These are phyloP conservation scores for Sodiomyces alkalinus DNA, from an alignment of 2,329 filamentous ascomycete genomes.

Conservation along the genomic window DNA sequence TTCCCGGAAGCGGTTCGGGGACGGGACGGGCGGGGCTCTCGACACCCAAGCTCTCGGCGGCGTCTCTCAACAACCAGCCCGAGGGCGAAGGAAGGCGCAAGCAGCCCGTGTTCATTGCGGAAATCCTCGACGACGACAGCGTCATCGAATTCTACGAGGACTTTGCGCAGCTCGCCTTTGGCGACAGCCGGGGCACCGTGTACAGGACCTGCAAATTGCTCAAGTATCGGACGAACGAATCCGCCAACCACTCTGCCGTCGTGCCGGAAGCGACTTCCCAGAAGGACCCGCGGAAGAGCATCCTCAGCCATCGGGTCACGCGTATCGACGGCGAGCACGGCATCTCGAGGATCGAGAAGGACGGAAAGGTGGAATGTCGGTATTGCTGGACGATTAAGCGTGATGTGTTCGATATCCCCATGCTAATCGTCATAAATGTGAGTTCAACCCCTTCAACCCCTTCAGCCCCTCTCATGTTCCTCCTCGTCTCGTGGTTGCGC, in stretches of 20 bases:
- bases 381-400: constrained; percentile 96
- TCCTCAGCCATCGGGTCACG: constrained; percentile 43
- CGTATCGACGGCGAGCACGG: constrained; percentile 59
- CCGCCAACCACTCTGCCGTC: constrained; percentile 19
- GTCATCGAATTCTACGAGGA: constrained; percentile 94
- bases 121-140: constrained; percentile 84
- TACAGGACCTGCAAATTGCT: constrained; percentile 73
- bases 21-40: constrained; percentile 26
- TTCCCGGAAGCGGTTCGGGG: constrained; percentile 25
- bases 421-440: constrained; percentile 97
- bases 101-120: constrained; percentile 78
- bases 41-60: constrained; percentile 34
- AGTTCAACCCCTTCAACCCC: constrained; percentile 27
- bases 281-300: constrained; percentile 29
- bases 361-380: constrained; percentile 86
- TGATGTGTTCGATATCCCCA: constrained; percentile 95
- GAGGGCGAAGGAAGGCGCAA: constrained; percentile 32
- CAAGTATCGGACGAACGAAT: constrained; percentile 71
- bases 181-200: constrained; percentile 74
- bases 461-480: neutral
- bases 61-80: constrained; percentile 23
- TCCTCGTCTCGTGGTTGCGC: neutral
- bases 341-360: constrained; percentile 67
- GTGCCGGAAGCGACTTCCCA: constrained; percentile 23
- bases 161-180: constrained; percentile 83